phyloP scores from a whole-genome alignment of 1,284 basidiomycete species.

The Rhodotorula sp. region DNA sequence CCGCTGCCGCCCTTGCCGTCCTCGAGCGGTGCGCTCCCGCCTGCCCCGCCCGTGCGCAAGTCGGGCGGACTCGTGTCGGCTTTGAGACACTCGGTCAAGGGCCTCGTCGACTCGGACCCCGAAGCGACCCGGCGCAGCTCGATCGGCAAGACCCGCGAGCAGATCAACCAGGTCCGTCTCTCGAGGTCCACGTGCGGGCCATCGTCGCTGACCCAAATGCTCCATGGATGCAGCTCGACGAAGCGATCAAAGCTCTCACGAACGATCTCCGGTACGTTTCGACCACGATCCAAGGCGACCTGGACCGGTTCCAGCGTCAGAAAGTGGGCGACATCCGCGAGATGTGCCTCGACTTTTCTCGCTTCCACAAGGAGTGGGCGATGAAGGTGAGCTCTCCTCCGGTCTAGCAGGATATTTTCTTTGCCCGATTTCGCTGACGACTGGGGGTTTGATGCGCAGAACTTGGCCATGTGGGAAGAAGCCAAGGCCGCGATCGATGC shows the following conservation, averaged over 20 bases:
- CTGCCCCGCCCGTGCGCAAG: conserved; percentile 11
- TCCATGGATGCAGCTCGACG: conserved; percentile 67
- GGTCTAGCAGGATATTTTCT: neutral
- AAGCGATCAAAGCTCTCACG: conserved; percentile 80
- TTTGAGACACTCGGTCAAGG: conserved; percentile 88
- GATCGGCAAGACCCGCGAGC: conserved; percentile 91
- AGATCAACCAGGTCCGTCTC: conserved; percentile 76
- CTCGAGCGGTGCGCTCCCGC: neutral
- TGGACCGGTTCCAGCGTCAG: conserved; percentile 97
- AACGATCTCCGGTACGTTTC: conserved; percentile 95
- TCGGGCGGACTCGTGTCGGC: conserved; percentile 76
- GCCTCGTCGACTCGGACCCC: conserved; percentile 98
- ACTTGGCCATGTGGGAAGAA: conserved; percentile 93
- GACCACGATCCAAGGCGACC: conserved; percentile 92
- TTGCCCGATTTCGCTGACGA: neutral
- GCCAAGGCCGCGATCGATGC: conserved; percentile 85
- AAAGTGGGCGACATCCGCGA: conserved; percentile 94
- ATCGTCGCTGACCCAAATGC: neutral
- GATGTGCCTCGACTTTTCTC: conserved; percentile 86
- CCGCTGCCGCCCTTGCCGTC: conserved; percentile 18
- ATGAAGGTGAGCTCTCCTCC: conserved; percentile 65
- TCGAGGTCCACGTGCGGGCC: neutral
- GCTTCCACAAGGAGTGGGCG: conserved; percentile 91
- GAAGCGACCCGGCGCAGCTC: conserved; percentile 89
- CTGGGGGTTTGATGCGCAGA: conserved; percentile 56